Evolutionary conservation across 495 filamentous ascomycete species (phyloP), one percentile per base, ranked within the genome.

Genomic region (Xylaria palmicola): DNA sequence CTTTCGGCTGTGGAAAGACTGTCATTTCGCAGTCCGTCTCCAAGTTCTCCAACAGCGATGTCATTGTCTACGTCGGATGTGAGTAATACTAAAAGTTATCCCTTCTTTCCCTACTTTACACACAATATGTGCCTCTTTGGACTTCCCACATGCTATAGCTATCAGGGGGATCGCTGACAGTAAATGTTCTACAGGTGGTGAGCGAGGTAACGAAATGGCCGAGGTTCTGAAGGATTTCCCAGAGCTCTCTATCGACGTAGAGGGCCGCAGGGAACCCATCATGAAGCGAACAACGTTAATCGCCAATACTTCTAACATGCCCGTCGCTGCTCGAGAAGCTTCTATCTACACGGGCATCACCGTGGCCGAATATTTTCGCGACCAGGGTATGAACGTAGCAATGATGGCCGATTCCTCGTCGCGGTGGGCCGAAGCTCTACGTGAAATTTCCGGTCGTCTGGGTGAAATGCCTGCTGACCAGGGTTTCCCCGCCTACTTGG

Each of bases 391-490:
- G 80, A 84, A 93, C 74, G 93, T 98, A 17, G 92, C 94, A 64
- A 98, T 99, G 94, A 98, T 99, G 93, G 95, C 94, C 56, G 95
- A 99, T 77, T 97, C 93, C 24, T 91, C 93, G 62, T 99, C 95
- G 47, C 91, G 94, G 64, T 99, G 95, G 94, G 94, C 94, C 61
- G 94, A 99, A 76, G 94, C 94, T 60, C 82, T 99, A 68, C 91
- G 94, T 88, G 95, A 99, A 79, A 90, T 99, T 72, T 99, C 95
- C 20, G 95, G 95, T 81, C 94, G 94, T 83, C 81, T 99, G 50
- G 94, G 94, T 80, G 94, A 99, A 77, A 99, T 99, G 94, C 94
- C 94, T 74, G 95, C 94, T 74, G 94, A 98, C 77, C 94, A 99
- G 75, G 94, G 94, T 83, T 99, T 97, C 87, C 94, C 94, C 34